phyloP scores from a whole-genome alignment of 1,284 basidiomycete genomes.

The Hemileia vastatrix region DNA sequence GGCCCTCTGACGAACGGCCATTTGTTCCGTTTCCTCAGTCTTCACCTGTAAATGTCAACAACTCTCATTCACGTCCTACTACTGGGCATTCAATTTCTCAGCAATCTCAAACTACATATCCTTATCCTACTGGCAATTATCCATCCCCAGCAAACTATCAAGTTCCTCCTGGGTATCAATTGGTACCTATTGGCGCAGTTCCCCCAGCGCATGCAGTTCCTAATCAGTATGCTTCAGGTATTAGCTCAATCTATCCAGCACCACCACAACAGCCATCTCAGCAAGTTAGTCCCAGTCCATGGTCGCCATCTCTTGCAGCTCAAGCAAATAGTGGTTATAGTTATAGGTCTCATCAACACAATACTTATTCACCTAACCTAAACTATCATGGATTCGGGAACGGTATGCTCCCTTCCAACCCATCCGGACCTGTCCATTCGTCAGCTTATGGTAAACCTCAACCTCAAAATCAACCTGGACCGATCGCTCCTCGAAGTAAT shows the following conservation, averaged over 20 bases:
- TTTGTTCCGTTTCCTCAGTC: too few species aligned
- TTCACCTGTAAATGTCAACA: too few species aligned
- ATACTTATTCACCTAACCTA: conserved; percentile 12
- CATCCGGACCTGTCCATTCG: not conserved
- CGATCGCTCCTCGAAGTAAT: conserved; percentile 18
- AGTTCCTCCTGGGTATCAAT: conserved; percentile 20
- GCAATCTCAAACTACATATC: not conserved
- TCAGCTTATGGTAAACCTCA: not conserved
- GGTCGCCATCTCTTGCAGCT: conserved; percentile 16
- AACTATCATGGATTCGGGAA: too few species aligned
- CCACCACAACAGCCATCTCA: too few species aligned
- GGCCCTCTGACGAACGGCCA: too few species aligned
- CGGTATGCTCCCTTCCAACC: not conserved
- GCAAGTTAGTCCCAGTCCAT: conserved; percentile 5
- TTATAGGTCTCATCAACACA: conserved; percentile 17
- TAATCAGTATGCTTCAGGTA: not conserved
- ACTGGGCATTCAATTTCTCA: too few species aligned
- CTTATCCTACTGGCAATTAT: conserved; percentile 8
- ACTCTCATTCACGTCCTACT: too few species aligned
- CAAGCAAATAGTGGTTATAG: conserved; percentile 11
- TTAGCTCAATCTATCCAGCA: conserved; percentile 7
- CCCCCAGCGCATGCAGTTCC: conserved; percentile 1
- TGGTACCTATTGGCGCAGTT: conserved; percentile 17
- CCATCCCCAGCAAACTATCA: conserved; percentile 17
- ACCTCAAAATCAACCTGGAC: conserved; percentile 5